Conservation (phyloP, 768 basidiomycete genomes). For the Trametes punicea region DNA sequence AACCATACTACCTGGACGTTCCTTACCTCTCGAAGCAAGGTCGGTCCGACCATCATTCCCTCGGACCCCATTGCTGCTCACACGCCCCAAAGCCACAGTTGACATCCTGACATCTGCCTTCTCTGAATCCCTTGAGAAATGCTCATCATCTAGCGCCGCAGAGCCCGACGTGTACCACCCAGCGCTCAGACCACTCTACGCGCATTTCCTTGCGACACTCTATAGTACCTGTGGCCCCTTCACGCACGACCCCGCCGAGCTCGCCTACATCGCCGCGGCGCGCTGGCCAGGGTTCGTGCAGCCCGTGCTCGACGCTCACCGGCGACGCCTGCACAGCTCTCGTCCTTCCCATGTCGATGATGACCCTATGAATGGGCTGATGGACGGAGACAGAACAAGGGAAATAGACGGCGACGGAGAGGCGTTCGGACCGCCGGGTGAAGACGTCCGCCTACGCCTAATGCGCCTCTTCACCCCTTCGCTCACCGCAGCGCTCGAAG, state of each 20-base stretch:
- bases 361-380: slow-evolving; percentile 2
- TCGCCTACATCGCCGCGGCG: slow-evolving; percentile 73
- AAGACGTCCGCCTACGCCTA: slow-evolving; percentile 66
- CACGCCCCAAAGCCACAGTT: slow-evolving; percentile 29
- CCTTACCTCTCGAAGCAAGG: slow-evolving; percentile 55
- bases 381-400: neutral
- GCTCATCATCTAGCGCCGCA: slow-evolving; percentile 4
- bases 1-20: slow-evolving; percentile 67
- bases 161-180: slow-evolving; percentile 47
- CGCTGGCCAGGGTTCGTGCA: slow-evolving; percentile 79
- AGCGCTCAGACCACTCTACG: slow-evolving; percentile 53
- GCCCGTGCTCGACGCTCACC: slow-evolving; percentile 52
- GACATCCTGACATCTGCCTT: slow-evolving; percentile 42
- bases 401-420: slow-evolving; percentile 26
- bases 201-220: slow-evolving; percentile 58
- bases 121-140: slow-evolving; percentile 6
- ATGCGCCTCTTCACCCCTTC: slow-evolving; percentile 60
- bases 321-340: neutral
- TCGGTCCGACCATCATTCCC: slow-evolving; percentile 21
- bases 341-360: slow-evolving; percentile 23
- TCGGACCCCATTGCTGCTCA: neutral
- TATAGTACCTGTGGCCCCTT: slow-evolving; percentile 62
- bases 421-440: slow-evolving; percentile 41
- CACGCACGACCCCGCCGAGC: slow-evolving; percentile 63
- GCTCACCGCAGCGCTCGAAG: slow-evolving; percentile 58